Evolutionary conservation across 306 rosid genomes (phyloP).

Genomic region (Carpinus fangiana): DNA sequence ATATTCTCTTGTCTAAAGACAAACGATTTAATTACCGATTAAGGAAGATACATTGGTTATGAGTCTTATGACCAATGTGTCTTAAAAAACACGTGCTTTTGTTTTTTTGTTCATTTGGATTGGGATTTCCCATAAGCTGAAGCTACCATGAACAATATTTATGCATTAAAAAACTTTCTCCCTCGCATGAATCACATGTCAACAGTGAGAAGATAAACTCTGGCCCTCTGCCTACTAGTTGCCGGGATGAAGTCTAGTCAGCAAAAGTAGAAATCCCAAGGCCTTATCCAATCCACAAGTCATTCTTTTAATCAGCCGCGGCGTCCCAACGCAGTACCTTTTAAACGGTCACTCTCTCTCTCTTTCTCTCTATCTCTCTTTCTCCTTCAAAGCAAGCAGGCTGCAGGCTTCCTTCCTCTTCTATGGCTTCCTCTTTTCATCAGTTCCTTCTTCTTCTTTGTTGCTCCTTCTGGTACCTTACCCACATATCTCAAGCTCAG

Average conservation of each 20-base stretch:
- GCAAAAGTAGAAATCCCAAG: neutral
- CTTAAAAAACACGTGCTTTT: too few species aligned
- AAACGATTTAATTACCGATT: too few species aligned
- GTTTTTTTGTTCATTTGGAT: too few species aligned
- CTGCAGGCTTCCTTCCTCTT: neutral
- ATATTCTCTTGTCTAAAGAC: too few species aligned
- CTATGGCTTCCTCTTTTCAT: conserved; percentile 37
- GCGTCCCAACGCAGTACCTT: conserved; percentile 26
- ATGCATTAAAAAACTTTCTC: too few species aligned
- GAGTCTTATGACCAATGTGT: too few species aligned
- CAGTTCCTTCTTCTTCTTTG: conserved; percentile 25
- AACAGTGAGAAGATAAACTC: conserved; percentile 24
- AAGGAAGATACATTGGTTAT: too few species aligned
- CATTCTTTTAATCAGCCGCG: conserved; percentile 8
- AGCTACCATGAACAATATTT: too few species aligned
- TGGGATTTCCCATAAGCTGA: too few species aligned
- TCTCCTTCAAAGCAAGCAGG: neutral
- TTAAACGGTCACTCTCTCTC: neutral
- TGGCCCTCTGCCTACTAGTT: too few species aligned
- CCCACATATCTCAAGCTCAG: conserved; percentile 6
- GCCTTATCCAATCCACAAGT: conserved; percentile 21
- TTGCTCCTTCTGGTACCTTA: neutral
- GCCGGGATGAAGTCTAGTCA: conserved; percentile 21
- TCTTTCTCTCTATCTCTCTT: neutral
- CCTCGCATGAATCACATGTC: neutral